Evolutionary conservation across 129 eudicot genomes (phyloP), one percentile per base, ranked within the genome.

Genomic region (Artemisia argyi): DNA sequence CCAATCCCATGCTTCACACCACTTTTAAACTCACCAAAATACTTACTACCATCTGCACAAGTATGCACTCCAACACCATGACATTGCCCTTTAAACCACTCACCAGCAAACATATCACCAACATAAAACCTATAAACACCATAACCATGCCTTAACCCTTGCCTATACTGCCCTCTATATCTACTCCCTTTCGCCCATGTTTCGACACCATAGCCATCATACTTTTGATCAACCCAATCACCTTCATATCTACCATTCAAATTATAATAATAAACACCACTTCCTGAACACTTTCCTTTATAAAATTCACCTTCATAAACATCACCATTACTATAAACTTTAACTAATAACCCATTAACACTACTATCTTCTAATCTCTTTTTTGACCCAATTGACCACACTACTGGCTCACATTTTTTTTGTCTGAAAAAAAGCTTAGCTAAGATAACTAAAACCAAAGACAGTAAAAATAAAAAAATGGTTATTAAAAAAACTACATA

Each of bases 121-220:
- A 87, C 61, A 67, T 65, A 91, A 68, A 84, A 88, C 60, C 83
- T 88, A 80, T 91, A 91, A 71, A 91, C 84, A 47, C 97, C 97
- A 86, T 71, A 84, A 8, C 97, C 97, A 82, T 91, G 92, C 81
- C 95, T 85, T 52, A 88, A 52, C 9, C 97, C 97, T 66, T 88
- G 86, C 71, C 96, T 72, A 60, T 91, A 91, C 65, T 88, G 97
- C 1, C 97, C 97, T 12, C 97, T 60, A 59, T 91, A 91, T 49
- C 96, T 71, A 55, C 97, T 91, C 54, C 97, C 97, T 83, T 81
- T 88, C 0, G 92, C 95, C 97, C 97, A 91, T 0, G 92, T 91
- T 61, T 91, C 95, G 13, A 91, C 90, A 10, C 96, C 96, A 75
- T 86, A 74, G 4, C 96, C 96, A 78, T 89, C 96, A 78, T 86